Evolutionary conservation across 1,139 yeast species (phyloP).

Genomic region (Oligophagozyma castellii): DNA sequence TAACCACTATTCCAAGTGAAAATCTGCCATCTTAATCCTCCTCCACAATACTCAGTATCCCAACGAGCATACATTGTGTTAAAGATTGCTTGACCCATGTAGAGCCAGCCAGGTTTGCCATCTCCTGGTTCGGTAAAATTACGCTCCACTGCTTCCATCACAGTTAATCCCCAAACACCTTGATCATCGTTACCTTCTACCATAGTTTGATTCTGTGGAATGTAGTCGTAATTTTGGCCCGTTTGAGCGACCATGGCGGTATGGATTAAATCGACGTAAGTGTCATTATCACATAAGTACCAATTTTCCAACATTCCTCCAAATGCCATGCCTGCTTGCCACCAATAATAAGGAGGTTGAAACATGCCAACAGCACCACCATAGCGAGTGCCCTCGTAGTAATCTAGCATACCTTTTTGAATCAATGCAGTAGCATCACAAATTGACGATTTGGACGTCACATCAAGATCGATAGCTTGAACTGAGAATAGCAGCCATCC

Average conservation of each 20-base stretch:
- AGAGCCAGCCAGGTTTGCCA: slow-evolving; percentile 34
- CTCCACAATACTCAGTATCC: slow-evolving; percentile 42
- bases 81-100: slow-evolving; percentile 45
- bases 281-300: slow-evolving; percentile 35
- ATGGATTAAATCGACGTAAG: slow-evolving; percentile 29
- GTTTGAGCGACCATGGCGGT: slow-evolving; percentile 44
- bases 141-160: slow-evolving; percentile 48
- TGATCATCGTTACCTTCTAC: slow-evolving; percentile 65
- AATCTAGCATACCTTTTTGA: slow-evolving; percentile 41
- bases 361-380: slow-evolving; percentile 55
- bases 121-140: slow-evolving; percentile 35
- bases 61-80: slow-evolving; percentile 43
- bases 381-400: slow-evolving; percentile 36
- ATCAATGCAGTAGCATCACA: slow-evolving; percentile 39
- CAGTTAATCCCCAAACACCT: slow-evolving; percentile 55
- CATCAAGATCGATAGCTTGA: slow-evolving; percentile 20
- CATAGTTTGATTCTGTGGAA: slow-evolving; percentile 45
- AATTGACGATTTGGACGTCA: slow-evolving; percentile 25
- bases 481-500: too few relatives aligned
- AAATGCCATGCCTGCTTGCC: slow-evolving; percentile 60
- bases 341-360: slow-evolving; percentile 50
- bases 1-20: slow-evolving; percentile 60
- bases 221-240: slow-evolving; percentile 38
- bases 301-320: slow-evolving; percentile 46
- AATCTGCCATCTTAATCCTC: slow-evolving; percentile 62